phyloP scores from a whole-genome alignment of 2,329 filamentous ascomycete genomes.

The Trichoderma semiorbis region DNA sequence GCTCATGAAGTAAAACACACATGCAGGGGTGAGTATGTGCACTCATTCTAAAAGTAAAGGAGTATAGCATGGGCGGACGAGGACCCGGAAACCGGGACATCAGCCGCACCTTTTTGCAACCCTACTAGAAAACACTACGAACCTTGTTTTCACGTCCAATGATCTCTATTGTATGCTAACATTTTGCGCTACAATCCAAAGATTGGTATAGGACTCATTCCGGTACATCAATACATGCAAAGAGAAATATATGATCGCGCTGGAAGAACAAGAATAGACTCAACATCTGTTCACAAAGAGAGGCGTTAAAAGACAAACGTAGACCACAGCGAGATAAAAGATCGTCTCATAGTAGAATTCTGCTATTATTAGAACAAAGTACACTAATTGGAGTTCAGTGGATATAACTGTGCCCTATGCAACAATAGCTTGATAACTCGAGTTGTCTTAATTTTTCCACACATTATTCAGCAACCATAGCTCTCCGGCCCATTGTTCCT shows the following conservation, averaged over 20 bases:
- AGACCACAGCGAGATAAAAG: not conserved
- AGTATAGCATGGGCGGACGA: not conserved
- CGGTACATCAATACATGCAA: not conserved
- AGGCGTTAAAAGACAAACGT: not conserved
- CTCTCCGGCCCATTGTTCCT: conserved; percentile 5
- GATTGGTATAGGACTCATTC: not conserved
- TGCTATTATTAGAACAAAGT: not conserved
- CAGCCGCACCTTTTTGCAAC: not conserved
- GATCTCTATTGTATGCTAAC: not conserved
- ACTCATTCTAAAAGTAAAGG: not conserved
- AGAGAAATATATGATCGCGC: not conserved
- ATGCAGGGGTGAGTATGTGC: not conserved
- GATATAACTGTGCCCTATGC: not conserved
- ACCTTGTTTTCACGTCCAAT: not conserved
- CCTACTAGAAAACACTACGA: not conserved
- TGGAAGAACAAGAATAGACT: too few relatives aligned
- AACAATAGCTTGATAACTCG: not conserved
- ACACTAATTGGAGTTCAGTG: not conserved
- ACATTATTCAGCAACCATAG: conserved; percentile 3
- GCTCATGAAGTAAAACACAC: too few relatives aligned
- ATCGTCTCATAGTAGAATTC: not conserved
- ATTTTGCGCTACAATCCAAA: not conserved
- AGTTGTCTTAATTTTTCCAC: not conserved
- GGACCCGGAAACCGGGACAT: not conserved
- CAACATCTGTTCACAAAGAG: not conserved